These are phyloP conservation scores for Leonotis leonurus DNA, from an alignment of 257 asterid genomes.

Conservation along the genomic window DNA sequence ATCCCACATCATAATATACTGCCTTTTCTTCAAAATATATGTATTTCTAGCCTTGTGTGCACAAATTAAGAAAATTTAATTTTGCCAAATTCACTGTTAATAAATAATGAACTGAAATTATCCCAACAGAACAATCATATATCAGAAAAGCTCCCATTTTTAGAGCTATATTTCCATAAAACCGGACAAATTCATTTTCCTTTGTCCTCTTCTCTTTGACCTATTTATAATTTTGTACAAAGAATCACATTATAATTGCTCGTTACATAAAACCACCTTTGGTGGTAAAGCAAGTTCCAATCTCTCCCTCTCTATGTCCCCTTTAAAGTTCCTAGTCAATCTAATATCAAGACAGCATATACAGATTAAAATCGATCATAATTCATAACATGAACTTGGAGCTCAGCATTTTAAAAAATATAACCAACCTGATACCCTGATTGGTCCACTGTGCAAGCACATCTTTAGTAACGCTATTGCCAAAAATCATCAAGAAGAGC, in stretches of 20 bases:
- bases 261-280: background rate
- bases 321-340: background rate
- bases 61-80: too few species aligned
- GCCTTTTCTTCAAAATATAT: too few species aligned
- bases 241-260: background rate
- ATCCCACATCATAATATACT: too few species aligned
- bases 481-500: constrained; percentile 72
- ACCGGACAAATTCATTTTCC: background rate
- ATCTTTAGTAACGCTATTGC: constrained; percentile 51
- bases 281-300: background rate
- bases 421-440: constrained; percentile 97
- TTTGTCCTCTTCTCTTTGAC: background rate
- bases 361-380: background rate
- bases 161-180: background rate
- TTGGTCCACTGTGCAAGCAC: constrained; percentile 95
- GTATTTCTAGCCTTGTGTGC: too few species aligned
- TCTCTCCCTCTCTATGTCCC: background rate
- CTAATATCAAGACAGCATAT: background rate
- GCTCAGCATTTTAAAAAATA: background rate
- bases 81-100: too few species aligned
- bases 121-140: background rate
- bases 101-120: too few species aligned
- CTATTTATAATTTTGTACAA: background rate
- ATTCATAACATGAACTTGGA: background rate
- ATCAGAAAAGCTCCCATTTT: background rate